Evolutionary conservation across 805 yeast genomes (phyloP).

Genomic region (Nakazawaea molendinolei): DNA sequence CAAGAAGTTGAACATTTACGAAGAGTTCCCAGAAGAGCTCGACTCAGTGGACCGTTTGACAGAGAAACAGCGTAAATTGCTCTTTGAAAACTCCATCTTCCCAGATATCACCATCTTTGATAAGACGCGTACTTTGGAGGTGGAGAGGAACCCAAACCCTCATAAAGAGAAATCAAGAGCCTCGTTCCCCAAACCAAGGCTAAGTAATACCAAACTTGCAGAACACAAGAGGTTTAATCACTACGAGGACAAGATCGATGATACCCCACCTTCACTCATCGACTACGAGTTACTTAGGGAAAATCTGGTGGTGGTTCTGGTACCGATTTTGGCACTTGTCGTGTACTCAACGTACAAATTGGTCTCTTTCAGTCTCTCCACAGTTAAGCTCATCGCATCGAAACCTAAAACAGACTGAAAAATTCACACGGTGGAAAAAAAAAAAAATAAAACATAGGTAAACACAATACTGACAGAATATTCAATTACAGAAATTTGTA

Average conservation of each 20-base stretch:
- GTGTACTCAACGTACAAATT: too few relatives aligned
- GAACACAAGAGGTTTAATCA: slow-evolving; percentile 19
- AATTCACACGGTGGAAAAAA: too few relatives aligned
- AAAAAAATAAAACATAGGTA: too few relatives aligned
- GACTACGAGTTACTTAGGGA: slow-evolving; percentile 41
- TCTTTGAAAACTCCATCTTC: slow-evolving; percentile 37
- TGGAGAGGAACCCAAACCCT: slow-evolving; percentile 45
- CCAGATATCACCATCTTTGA: slow-evolving; percentile 47
- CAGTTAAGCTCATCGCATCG: slow-evolving; percentile 1
- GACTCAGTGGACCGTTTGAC: slow-evolving; percentile 23
- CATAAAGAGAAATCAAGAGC: slow-evolving; percentile 22
- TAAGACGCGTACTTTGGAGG: slow-evolving; percentile 40
- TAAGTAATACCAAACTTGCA: slow-evolving; percentile 24
- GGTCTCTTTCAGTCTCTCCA: slow-evolving; percentile 3
- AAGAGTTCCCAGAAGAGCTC: slow-evolving; percentile 25
- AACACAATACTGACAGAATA: too few relatives aligned
- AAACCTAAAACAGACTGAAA: too few relatives aligned
- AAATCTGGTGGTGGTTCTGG: slow-evolving; percentile 40
- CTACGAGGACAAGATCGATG: slow-evolving; percentile 18
- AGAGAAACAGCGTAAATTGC: slow-evolving; percentile 21
- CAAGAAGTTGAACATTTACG: slow-evolving; percentile 14
- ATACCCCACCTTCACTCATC: slow-evolving; percentile 34
- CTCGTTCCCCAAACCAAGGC: slow-evolving; percentile 24
- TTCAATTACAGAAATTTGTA: too few relatives aligned
- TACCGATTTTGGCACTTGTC: slow-evolving; percentile 26